phyloP scores from a whole-genome alignment of 805 yeast species.

The Wickerhamiella cacticola region DNA sequence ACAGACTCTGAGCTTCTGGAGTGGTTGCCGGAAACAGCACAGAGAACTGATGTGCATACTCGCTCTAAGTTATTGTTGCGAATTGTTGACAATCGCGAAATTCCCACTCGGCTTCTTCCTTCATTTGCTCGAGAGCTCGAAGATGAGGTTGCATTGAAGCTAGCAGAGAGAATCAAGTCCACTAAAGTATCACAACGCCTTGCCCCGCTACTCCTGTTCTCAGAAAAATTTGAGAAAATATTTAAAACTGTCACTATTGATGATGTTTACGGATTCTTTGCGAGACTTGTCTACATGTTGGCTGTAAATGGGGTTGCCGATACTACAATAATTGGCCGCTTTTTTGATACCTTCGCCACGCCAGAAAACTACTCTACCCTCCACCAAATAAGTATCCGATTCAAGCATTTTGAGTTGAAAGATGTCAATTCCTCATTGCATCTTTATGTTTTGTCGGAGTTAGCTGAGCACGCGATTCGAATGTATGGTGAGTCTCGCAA shows the following conservation, averaged over 20 bases:
- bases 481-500: neutral
- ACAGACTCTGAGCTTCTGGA: neutral
- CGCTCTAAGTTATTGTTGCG: neutral
- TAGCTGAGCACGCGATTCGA: neutral
- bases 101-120: neutral
- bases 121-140: neutral
- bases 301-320: neutral
- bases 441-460: constrained; percentile 1
- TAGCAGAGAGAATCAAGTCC: neutral
- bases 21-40: neutral
- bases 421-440: neutral
- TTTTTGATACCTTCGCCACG: neutral
- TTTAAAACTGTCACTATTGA: neutral
- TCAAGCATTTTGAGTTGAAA: constrained; percentile 7
- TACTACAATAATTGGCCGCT: neutral
- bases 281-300: neutral
- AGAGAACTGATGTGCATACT: neutral
- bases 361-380: neutral
- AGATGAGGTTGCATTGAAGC: neutral
- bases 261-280: constrained; percentile 1
- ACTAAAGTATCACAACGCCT: neutral
- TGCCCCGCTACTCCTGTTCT: neutral
- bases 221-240: neutral
- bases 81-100: neutral
- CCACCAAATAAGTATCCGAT: neutral